A percentile compares a stretch with the other conserved stretches of the same genome.
These are phyloP conservation scores for Fonsecaea pedrosoi DNA, from an alignment of 2,329 filamentous ascomycete genomes.

Conservation along the genomic window DNA sequence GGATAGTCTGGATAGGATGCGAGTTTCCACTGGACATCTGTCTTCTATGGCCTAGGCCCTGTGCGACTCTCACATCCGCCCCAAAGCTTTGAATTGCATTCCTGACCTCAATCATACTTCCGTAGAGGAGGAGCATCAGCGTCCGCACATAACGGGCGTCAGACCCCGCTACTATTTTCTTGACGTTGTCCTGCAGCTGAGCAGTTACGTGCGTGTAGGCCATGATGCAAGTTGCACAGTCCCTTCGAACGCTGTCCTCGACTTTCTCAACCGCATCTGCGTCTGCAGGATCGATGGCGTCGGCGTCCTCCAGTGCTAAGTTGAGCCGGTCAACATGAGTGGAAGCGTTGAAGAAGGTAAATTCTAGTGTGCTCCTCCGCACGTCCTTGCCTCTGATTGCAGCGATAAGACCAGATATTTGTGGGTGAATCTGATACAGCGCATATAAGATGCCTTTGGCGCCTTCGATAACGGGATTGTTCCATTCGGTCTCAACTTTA, in stretches of 20 bases:
- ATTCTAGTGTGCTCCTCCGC: conserved; percentile 59
- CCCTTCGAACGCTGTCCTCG: conserved; percentile 52
- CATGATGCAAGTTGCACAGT: conserved; percentile 58
- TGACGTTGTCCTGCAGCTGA: conserved; percentile 56
- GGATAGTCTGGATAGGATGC: conserved; percentile 43
- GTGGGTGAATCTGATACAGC: conserved; percentile 59
- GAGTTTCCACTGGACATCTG: conserved; percentile 42
- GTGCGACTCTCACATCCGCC: conserved; percentile 45
- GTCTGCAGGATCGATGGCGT: conserved; percentile 58
- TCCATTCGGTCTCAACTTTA: conserved; percentile 55
- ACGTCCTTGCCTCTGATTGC: conserved; percentile 55
- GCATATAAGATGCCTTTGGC: conserved; percentile 63
- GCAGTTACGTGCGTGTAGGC: conserved; percentile 58
- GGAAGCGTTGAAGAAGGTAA: conserved; percentile 63
- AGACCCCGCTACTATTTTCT: conserved; percentile 61
- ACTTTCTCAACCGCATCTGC: conserved; percentile 52
- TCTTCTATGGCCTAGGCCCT: conserved; percentile 40
- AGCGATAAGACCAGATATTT: conserved; percentile 55
- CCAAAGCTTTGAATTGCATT: conserved; percentile 64
- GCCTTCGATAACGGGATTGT: conserved; percentile 61
- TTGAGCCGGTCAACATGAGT: conserved; percentile 64
- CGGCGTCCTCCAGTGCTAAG: conserved; percentile 59
- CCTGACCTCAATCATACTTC: conserved; percentile 64
- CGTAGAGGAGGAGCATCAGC: conserved; percentile 65
- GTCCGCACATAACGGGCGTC: conserved; percentile 65